These are phyloP conservation scores for Craterostigma plantagineum DNA, from an alignment of 257 asterid genomes.

Conservation along the genomic window DNA sequence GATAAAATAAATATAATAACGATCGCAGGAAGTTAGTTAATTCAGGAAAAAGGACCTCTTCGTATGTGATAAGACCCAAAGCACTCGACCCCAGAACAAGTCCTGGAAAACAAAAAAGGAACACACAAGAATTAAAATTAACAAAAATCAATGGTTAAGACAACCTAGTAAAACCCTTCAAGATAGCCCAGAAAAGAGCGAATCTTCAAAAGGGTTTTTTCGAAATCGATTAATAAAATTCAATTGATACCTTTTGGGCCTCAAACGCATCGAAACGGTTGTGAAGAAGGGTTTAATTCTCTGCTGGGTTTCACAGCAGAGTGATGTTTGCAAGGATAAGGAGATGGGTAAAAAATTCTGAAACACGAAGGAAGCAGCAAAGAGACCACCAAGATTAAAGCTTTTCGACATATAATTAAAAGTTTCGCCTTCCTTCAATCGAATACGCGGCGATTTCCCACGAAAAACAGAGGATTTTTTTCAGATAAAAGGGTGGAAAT, in stretches of 20 bases:
- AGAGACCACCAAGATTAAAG: constrained; percentile 37
- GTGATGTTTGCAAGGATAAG: constrained; percentile 29
- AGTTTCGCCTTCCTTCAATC: constrained; percentile 9
- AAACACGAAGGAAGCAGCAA: constrained; percentile 50
- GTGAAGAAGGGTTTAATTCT: constrained; percentile 21
- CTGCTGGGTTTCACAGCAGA: constrained; percentile 54
- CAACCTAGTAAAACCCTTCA: not conserved
- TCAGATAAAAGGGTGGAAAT: too few species aligned
- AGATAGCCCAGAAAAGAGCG: not conserved
- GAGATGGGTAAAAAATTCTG: constrained; percentile 12
- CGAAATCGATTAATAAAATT: not conserved
- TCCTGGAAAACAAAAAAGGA: constrained; percentile 33
- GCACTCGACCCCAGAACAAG: constrained; percentile 80
- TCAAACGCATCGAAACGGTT: constrained; percentile 93
- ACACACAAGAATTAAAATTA: not conserved
- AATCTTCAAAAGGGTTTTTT: constrained; percentile 6
- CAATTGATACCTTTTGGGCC: constrained; percentile 67
- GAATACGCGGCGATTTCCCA: too few species aligned
- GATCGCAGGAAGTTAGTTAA: constrained; percentile 15
- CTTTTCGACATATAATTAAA: constrained; percentile 79
- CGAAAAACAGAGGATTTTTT: too few species aligned
- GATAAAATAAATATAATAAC: not conserved
- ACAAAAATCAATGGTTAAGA: not conserved
- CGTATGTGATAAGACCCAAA: constrained; percentile 90
- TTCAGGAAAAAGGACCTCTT: constrained; percentile 26